Evolutionary conservation across 2,329 filamentous ascomycete genomes (phyloP).

Genomic region (Ceratocystis papillata): DNA sequence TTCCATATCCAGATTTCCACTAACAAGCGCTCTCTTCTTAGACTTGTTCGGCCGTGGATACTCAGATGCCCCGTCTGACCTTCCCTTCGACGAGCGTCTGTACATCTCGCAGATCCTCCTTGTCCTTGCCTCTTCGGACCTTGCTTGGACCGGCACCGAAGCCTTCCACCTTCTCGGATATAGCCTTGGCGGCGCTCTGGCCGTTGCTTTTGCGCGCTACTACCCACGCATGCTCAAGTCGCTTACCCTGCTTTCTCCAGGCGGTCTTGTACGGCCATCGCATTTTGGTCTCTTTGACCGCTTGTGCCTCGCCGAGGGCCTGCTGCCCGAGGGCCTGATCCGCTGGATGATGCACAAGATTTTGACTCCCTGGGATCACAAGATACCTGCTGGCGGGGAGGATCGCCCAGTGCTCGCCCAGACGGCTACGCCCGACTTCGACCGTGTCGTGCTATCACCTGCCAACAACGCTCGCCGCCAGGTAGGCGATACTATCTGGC

Average conservation of each 20-base stretch:
- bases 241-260: constrained; percentile 55
- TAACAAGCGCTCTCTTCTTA: constrained; percentile 27
- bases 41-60: constrained; percentile 71
- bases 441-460: constrained; percentile 43
- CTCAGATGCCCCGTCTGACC: constrained; percentile 52
- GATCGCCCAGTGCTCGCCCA: constrained; percentile 33
- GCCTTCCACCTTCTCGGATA: constrained; percentile 67
- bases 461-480: constrained; percentile 40
- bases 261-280: constrained; percentile 54
- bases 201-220: constrained; percentile 56
- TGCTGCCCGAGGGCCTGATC: constrained; percentile 50
- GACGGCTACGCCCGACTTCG: constrained; percentile 32
- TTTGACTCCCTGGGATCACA: constrained; percentile 36
- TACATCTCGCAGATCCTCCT: constrained; percentile 57
- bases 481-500: constrained; percentile 52
- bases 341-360: constrained; percentile 42
- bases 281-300: constrained; percentile 52
- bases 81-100: constrained; percentile 52
- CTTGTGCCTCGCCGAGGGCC: constrained; percentile 50
- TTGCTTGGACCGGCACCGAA: constrained; percentile 44
- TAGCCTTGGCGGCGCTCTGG: constrained; percentile 66
- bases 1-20: background rate
- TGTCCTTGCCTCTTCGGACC: constrained; percentile 50
- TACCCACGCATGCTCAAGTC: constrained; percentile 55
- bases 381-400: constrained; percentile 32